Evolutionary conservation across 345 rosid genomes (phyloP), one percentile per base, ranked within the genome.

Genomic region (Conringia planisiliqua): DNA sequence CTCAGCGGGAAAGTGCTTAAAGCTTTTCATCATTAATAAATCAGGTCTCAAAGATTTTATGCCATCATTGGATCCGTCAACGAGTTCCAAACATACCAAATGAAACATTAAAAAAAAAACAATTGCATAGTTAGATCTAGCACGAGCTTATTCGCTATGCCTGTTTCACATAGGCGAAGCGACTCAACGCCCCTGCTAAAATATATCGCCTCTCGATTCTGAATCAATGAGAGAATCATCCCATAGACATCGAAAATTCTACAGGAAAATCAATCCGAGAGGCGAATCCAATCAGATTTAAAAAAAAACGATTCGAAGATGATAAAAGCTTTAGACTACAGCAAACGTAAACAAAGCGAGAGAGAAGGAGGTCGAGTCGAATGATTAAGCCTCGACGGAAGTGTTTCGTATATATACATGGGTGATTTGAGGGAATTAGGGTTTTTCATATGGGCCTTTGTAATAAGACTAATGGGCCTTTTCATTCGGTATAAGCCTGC

Each of bases 31-130:
- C 80, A 77, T 29, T 48, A 62, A 26, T 5, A 29, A 71, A 70
- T 70, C 80, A 77, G 80, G 76, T 71, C 80, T 77, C 80, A 77
- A 77, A 77, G 80, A 77, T 70, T 77, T 46, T 38, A 77, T 71
- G 67, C 80, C 80, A 77, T 77, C 80, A 77, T 57, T 2, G 76
- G 80, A 77, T 77, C 68, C 72, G 63, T 36, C 0, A 12, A 12
- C 0, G 7, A 2, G n/a, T 11, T 40, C 0, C 29, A 17, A 3
- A 39, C 7, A 22, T 14, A 1, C 12, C 2, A 8, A 43, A 7
- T 11, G 3, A 5, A 20, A 22, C 1, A n/a, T n/a, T n/a, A 4
- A 50, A 9, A 20, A 4, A 48, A 11, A 54, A 42, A 14, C 7
- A 6, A 27, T 16, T 0, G 33, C 0, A 1, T 7, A 32, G 33